Evolutionary conservation across 495 filamentous ascomycete genomes (phyloP).

Genomic region (Symbiotaphrina buchneri): DNA sequence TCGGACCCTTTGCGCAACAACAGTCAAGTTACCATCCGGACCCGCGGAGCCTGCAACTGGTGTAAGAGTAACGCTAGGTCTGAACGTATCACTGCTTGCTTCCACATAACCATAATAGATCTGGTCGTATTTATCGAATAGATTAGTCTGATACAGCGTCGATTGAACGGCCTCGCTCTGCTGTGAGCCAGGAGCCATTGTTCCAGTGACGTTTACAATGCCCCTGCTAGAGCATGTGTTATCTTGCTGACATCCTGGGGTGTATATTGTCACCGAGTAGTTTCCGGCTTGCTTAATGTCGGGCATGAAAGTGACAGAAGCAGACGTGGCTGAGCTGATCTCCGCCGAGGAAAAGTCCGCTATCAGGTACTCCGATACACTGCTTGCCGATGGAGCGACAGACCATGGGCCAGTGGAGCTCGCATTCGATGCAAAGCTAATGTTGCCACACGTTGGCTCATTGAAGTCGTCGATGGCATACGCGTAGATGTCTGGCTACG

Average conservation of each 20-base stretch:
- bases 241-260: conserved; percentile 72
- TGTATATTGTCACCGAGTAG: conserved; percentile 73
- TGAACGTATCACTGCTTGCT: conserved; percentile 46
- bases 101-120: conserved; percentile 75
- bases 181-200: conserved; percentile 27
- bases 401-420: conserved; percentile 54
- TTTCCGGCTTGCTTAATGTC: conserved; percentile 78
- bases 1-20: conserved; percentile 70
- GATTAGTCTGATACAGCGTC: conserved; percentile 64
- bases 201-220: conserved; percentile 55
- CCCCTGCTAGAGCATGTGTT: conserved; percentile 54
- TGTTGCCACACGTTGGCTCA: conserved; percentile 57
- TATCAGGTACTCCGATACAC: conserved; percentile 54
- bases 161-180: conserved; percentile 18
- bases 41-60: conserved; percentile 42
- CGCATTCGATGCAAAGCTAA: conserved; percentile 37
- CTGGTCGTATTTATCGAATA: conserved; percentile 84
- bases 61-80: conserved; percentile 58
- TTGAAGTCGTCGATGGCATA: conserved; percentile 79
- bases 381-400: conserved; percentile 31
- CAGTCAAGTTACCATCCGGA: conserved; percentile 29
- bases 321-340: conserved; percentile 23
- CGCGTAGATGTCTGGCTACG: conserved; percentile 40
- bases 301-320: conserved; percentile 54
- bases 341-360: conserved; percentile 27